Conservation (phyloP, 176 grass and related monocot species). For the Zizania latifolia region DNA sequence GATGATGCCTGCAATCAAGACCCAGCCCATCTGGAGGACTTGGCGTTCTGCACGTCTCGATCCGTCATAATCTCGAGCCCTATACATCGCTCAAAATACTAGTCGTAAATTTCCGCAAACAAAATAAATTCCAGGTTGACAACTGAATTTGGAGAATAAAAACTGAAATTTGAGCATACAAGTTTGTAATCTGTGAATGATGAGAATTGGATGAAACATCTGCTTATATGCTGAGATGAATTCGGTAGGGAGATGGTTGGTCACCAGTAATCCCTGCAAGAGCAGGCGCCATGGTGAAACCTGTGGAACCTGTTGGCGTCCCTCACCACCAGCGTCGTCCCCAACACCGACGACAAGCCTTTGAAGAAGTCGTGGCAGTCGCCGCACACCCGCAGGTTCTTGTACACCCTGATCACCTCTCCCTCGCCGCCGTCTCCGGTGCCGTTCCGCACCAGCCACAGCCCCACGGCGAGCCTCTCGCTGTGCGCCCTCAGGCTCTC, state of each 20-base stretch:
- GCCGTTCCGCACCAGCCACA: slow-evolving; percentile 22
- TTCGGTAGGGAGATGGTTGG: no score
- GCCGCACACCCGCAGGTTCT: slow-evolving; percentile 40
- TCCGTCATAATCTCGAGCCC: no score
- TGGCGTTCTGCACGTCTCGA: no score
- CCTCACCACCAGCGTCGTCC: slow-evolving; percentile 26
- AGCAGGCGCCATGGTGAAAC: slow-evolving; percentile 31
- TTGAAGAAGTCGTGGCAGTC: slow-evolving; percentile 49
- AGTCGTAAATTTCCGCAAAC: no score
- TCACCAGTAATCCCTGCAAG: slow-evolving; percentile 45
- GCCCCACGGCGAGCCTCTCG: slow-evolving; percentile 42
- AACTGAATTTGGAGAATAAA: no score
- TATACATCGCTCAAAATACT: no score
- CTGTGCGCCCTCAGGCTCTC: slow-evolving; percentile 48
- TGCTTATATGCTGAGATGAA: no score
- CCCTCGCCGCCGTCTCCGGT: background rate
- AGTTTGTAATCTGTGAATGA: no score
- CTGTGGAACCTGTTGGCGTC: slow-evolving; percentile 52
- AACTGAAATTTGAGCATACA: no score
- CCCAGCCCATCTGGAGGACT: no score
- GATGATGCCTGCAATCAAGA: background rate
- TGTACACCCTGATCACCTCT: slow-evolving; percentile 42
- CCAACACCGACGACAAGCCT: slow-evolving; percentile 13
- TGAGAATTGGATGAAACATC: no score
- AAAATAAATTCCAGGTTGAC: no score